Evolutionary conservation across 352 stramenopile species (phyloP).

Genomic region (Pythium periplocum): DNA sequence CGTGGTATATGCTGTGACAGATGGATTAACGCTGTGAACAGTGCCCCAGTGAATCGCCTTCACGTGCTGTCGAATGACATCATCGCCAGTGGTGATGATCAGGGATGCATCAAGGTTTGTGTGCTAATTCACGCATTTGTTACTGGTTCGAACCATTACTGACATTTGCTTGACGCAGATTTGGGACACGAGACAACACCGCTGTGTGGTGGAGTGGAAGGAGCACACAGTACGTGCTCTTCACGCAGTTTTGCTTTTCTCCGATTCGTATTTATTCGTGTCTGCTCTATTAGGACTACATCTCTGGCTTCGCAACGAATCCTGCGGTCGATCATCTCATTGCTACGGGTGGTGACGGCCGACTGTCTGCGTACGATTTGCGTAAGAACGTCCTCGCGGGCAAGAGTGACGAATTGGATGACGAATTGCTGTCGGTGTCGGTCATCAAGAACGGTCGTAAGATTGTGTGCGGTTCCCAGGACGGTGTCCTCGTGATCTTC

Average conservation of each 20-base stretch:
- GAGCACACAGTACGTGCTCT: conserved; percentile 73
- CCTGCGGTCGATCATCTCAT: conserved; percentile 81
- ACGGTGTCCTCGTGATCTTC: conserved; percentile 94
- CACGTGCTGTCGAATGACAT: conserved; percentile 66
- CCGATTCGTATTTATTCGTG: not conserved
- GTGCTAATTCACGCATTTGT: not conserved
- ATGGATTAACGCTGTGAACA: not conserved
- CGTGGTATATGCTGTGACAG: not conserved
- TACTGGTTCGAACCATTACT: not conserved
- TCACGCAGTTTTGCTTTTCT: not conserved
- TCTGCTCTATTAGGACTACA: conserved; percentile 75
- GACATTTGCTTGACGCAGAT: conserved; percentile 26
- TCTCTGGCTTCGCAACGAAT: conserved; percentile 89
- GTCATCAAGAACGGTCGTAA: conserved; percentile 91
- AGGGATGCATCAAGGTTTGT: conserved; percentile 63
- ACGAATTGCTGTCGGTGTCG: conserved; percentile 65
- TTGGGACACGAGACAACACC: conserved; percentile 81
- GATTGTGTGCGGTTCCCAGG: conserved; percentile 92
- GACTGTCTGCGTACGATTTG: conserved; percentile 90
- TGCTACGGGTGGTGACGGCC: conserved; percentile 88
- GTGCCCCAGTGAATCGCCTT: conserved; percentile 60
- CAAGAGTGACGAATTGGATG: conserved; percentile 83
- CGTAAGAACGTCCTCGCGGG: conserved; percentile 72
- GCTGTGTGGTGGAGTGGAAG: conserved; percentile 87
- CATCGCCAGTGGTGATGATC: conserved; percentile 75